Conservation (phyloP, 805 yeast species). For the Ogataea naganishii region DNA sequence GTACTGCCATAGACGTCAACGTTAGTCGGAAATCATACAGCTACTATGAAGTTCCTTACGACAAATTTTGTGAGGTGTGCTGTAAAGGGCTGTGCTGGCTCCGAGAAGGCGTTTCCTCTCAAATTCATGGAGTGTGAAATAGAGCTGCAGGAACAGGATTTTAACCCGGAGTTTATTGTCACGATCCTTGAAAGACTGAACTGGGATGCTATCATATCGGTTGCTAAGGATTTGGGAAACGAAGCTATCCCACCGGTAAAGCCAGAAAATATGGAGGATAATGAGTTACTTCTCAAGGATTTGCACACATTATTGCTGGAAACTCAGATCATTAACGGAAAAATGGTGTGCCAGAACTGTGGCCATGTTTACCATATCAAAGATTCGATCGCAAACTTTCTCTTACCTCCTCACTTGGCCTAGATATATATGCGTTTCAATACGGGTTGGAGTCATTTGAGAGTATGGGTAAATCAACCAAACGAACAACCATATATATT, state of each 20-base stretch:
- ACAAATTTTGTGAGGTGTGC: slow-evolving; percentile 95
- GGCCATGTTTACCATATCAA: slow-evolving; percentile 83
- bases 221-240: slow-evolving; percentile 72
- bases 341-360: slow-evolving; percentile 82
- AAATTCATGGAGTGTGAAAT: slow-evolving; percentile 59
- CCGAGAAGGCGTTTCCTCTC: slow-evolving; percentile 76
- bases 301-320: slow-evolving; percentile 74
- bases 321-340: slow-evolving; percentile 81
- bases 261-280: slow-evolving; percentile 41
- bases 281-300: slow-evolving; percentile 56
- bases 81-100: slow-evolving; percentile 66
- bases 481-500: too few relatives aligned
- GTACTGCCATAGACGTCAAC: too few relatives aligned
- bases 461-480: too few relatives aligned
- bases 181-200: slow-evolving; percentile 76
- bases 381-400: slow-evolving; percentile 87
- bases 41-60: slow-evolving; percentile 83
- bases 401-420: slow-evolving; percentile 91
- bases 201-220: slow-evolving; percentile 77
- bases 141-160: slow-evolving; percentile 72
- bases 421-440: too few relatives aligned
- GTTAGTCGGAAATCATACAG: too few relatives aligned
- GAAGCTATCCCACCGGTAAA: slow-evolving; percentile 47
- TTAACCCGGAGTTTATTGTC: slow-evolving; percentile 68
- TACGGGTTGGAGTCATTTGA: too few relatives aligned